phyloP scores from a whole-genome alignment of 768 basidiomycete genomes.

The Trametes coccinea region DNA sequence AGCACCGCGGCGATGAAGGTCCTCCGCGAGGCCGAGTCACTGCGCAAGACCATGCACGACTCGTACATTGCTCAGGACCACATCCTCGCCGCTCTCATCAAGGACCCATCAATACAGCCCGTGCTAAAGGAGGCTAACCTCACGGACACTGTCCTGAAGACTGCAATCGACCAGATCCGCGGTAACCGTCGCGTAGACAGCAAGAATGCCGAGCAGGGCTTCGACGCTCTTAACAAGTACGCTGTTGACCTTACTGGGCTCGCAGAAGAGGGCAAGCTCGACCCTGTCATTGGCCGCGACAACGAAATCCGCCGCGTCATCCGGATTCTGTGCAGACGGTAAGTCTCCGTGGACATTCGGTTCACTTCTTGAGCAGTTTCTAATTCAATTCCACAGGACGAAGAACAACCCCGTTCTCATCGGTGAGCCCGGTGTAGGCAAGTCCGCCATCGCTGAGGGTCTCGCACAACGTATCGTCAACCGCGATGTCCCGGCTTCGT shows the following conservation, averaged over 20 bases:
- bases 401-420: slow-evolving; percentile 98
- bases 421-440: slow-evolving; percentile 93
- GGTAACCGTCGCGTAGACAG: slow-evolving; percentile 86
- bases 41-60: slow-evolving; percentile 86
- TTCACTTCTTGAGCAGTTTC: not conserved
- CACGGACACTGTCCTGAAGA: slow-evolving; percentile 72
- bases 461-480: slow-evolving; percentile 95
- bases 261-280: slow-evolving; percentile 92
- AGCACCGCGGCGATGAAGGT: slow-evolving; percentile 59
- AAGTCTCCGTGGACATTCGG: slow-evolving; percentile 5
- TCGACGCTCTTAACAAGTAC: slow-evolving; percentile 90
- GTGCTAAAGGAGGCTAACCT: slow-evolving; percentile 76
- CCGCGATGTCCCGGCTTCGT: slow-evolving; percentile 79
- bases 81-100: slow-evolving; percentile 79
- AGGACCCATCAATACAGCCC: slow-evolving; percentile 64
- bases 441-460: slow-evolving; percentile 94
- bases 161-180: slow-evolving; percentile 74
- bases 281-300: slow-evolving; percentile 92
- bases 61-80: slow-evolving; percentile 94
- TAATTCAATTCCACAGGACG: slow-evolving; percentile 53
- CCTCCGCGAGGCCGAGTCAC: slow-evolving; percentile 70
- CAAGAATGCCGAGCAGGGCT: slow-evolving; percentile 86
- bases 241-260: slow-evolving; percentile 84
- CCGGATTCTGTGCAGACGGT: slow-evolving; percentile 82
- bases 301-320: slow-evolving; percentile 87